phyloP scores from a whole-genome alignment of 2,329 filamentous ascomycete species.

The Taxawa tesnikishii region DNA sequence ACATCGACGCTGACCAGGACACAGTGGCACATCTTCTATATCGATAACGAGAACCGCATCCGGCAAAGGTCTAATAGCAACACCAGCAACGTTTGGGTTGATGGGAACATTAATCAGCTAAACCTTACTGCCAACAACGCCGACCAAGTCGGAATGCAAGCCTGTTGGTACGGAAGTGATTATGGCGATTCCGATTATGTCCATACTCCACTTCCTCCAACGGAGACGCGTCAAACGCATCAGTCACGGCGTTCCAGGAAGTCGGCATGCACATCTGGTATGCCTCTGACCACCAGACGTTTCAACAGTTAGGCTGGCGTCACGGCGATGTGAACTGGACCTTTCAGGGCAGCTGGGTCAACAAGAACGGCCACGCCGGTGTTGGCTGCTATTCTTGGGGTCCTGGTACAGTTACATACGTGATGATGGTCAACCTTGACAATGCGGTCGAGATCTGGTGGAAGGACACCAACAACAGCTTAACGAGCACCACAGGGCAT shows the following conservation, averaged over 20 bases:
- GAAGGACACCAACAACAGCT: conserved; percentile 28
- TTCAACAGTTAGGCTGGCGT: conserved; percentile 29
- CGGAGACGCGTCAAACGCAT: conserved; percentile 13
- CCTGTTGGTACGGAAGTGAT: conserved; percentile 25
- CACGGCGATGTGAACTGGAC: conserved; percentile 24
- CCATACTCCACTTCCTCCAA: conserved; percentile 20
- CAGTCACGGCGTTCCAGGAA: conserved; percentile 15
- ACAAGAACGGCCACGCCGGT: conserved; percentile 30
- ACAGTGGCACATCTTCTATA: conserved; percentile 29
- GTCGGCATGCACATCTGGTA: conserved; percentile 34
- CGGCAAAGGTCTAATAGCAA: conserved; percentile 23
- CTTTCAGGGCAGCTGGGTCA: conserved; percentile 22
- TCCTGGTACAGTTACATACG: conserved; percentile 24
- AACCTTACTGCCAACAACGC: conserved; percentile 19
- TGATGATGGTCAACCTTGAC: conserved; percentile 28
- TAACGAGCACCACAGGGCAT: conserved; percentile 17
- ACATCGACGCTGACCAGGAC: conserved; percentile 1
- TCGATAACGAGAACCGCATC: conserved; percentile 25
- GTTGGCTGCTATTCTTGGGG: conserved; percentile 33
- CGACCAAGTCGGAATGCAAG: conserved; percentile 23
- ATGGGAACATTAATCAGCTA: conserved; percentile 21
- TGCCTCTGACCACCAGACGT: conserved; percentile 24
- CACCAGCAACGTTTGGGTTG: conserved; percentile 23
- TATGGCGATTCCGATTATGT: conserved; percentile 25
- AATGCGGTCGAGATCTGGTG: conserved; percentile 30